Conservation (phyloP, 1,284 basidiomycete species). For the Termitomyces sp. region DNA sequence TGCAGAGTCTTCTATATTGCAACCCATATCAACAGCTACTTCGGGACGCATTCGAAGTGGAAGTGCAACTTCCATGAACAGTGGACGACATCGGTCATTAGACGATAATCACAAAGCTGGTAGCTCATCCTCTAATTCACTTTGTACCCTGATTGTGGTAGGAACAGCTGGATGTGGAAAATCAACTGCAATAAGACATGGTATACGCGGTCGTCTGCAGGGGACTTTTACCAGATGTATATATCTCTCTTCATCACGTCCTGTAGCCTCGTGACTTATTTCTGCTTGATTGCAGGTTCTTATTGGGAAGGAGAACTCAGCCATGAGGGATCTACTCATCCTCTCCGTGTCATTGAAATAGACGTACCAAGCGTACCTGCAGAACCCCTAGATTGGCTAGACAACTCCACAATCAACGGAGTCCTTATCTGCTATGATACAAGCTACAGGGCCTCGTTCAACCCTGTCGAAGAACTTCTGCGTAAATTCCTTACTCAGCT, state of each 20-base stretch:
- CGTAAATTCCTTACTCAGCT: slow-evolving; percentile 37
- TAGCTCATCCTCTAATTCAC: slow-evolving; percentile 15
- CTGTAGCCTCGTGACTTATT: background rate
- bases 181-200: slow-evolving; percentile 62
- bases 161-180: slow-evolving; percentile 71
- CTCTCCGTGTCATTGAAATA: slow-evolving; percentile 54
- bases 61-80: slow-evolving; percentile 40
- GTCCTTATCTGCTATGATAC: slow-evolving; percentile 74
- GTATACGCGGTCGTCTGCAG: slow-evolving; percentile 49
- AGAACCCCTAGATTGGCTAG: slow-evolving; percentile 28
- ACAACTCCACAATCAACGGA: slow-evolving; percentile 56
- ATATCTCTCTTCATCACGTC: slow-evolving; percentile 18
- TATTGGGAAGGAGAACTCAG: slow-evolving; percentile 42
- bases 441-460: slow-evolving; percentile 53
- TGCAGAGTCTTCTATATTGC: slow-evolving; percentile 34
- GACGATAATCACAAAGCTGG: slow-evolving; percentile 36
- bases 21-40: slow-evolving; percentile 20
- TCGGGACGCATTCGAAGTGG: slow-evolving; percentile 50
- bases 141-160: slow-evolving; percentile 57
- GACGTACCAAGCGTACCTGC: slow-evolving; percentile 31
- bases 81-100: slow-evolving; percentile 28
- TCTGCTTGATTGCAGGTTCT: slow-evolving; percentile 33
- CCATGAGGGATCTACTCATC: slow-evolving; percentile 31
- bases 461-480: slow-evolving; percentile 55
- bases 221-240: slow-evolving; percentile 38